Evolutionary conservation across 2,329 filamentous ascomycete genomes (phyloP), one percentile per base, ranked within the genome.

Genomic region (Hypoxylon sp.): DNA sequence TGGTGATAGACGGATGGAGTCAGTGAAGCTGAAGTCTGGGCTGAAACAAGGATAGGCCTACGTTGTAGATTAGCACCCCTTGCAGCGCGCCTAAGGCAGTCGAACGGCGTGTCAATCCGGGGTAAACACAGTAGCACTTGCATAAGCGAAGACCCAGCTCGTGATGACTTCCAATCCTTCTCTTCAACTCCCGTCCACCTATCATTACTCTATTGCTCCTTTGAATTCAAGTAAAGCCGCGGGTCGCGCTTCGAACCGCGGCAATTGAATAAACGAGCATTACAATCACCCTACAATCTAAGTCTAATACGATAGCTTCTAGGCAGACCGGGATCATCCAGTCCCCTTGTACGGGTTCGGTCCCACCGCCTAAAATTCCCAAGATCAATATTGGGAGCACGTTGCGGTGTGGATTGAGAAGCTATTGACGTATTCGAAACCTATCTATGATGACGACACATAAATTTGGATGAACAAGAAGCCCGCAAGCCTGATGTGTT

Each of bases 131-230:
- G 10, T 50, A 65, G 56, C 60, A 59, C 67, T 37, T 67, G 64
- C 67, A 70, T 70, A 70, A 67, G 60, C 63, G 67, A 69, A 52
- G 15, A 3, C 3, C 24, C 31, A 55, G 35, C 52, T 64, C 51
- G 32, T 27, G 47, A 52, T 52, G 42, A 66, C 54, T 57, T 63
- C 47, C 17, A 44, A 32, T 27, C n/a, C 27, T 53, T 5, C n/a
- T 46, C 29, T 27, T 46, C n/a, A 21, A 46, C 24, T 50, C 7
- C 21, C 5, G 17, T 24, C 27, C 29, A 35, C 17, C n/a, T 50
- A 42, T 19, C 19, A 21, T 42, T 46, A 32, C 15, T 50, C 32
- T 11, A 2, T n/a, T 44, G 6, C 17, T 50, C 7, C 3, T 11
- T 44, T 10, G 15, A 6, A 29, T 6, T 50, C 13, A 13, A 6